Evolutionary conservation across 1,139 yeast species (phyloP).

Genomic region (Entelexis sorbosivorans): DNA sequence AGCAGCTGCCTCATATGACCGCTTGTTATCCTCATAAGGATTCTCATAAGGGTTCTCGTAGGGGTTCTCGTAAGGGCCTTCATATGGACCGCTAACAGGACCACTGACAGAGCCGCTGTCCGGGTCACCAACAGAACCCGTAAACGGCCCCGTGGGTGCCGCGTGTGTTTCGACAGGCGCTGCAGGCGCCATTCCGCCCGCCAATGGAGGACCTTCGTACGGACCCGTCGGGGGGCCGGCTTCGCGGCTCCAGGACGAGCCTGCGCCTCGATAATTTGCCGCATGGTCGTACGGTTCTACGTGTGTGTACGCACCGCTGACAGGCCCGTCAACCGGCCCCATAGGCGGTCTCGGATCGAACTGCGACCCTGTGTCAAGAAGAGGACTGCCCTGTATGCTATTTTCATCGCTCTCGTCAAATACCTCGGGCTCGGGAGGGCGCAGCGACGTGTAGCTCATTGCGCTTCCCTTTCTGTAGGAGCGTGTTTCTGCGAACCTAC

Average conservation of each 20-base stretch:
- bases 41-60: not conserved
- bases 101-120: not conserved
- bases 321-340: not conserved
- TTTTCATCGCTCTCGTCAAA: slow-evolving; percentile 20
- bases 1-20: not conserved
- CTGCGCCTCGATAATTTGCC: not conserved
- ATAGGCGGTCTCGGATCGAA: not conserved
- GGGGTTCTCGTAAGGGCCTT: not conserved
- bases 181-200: no score
- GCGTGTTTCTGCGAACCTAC: not conserved
- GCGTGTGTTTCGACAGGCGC: not conserved
- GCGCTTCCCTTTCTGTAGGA: not conserved
- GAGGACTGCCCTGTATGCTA: slow-evolving; percentile 23
- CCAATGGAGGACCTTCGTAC: not conserved
- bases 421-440: slow-evolving; percentile 7
- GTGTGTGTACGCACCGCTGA: not conserved
- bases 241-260: not conserved
- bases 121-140: not conserved
- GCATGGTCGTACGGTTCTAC: slow-evolving; percentile 1
- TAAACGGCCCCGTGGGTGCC: not conserved
- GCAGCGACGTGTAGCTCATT: slow-evolving; percentile 10
- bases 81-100: not conserved
- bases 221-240: not conserved
- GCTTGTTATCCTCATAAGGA: not conserved
- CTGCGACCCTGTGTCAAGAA: slow-evolving; percentile 17